Percentiles rank a stretch among this genome's conserved stretches.
These are phyloP conservation scores for Jamesozyma jinghongensis DNA, from an alignment of 805 yeast species.

Conservation along the genomic window DNA sequence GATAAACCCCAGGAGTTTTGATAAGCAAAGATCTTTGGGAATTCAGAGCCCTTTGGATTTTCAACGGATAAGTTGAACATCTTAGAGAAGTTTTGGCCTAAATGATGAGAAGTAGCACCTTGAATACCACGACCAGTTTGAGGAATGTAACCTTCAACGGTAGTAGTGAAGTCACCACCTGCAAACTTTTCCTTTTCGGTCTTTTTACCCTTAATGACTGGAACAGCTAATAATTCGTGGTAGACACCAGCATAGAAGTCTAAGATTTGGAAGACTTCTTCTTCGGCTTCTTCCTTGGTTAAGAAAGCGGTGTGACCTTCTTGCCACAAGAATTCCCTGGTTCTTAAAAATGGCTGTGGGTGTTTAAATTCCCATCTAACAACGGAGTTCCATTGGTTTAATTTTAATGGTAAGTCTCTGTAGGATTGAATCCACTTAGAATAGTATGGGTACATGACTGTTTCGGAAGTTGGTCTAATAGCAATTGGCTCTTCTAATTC, in stretches of 20 bases:
- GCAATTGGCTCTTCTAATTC: conserved; percentile 98
- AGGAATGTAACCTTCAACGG: conserved; percentile 94
- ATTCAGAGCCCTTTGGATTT: conserved; percentile 84
- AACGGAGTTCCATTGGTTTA: conserved; percentile 99
- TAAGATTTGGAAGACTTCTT: conserved; percentile 78
- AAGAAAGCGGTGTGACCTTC: conserved; percentile 99
- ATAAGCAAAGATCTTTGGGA: conserved; percentile 79
- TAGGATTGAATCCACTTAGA: conserved; percentile 98
- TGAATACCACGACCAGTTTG: conserved; percentile 99
- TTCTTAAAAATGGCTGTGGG: conserved; percentile 98
- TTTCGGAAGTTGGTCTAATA: conserved; percentile 97
- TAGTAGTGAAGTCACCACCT: conserved; percentile 93
- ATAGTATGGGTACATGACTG: conserved; percentile 99
- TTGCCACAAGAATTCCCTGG: conserved; percentile 99
- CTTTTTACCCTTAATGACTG: conserved; percentile 89
- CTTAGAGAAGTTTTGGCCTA: conserved; percentile 97
- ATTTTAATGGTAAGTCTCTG: conserved; percentile 91
- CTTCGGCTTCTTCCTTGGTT: conserved; percentile 68
- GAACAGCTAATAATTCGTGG: conserved; percentile 91
- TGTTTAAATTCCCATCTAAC: conserved; percentile 99
- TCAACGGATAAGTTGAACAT: conserved; percentile 96
- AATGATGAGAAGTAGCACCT: conserved; percentile 97
- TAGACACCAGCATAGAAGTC: conserved; percentile 79
- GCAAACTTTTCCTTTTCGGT: conserved; percentile 98
- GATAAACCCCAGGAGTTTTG: conserved; percentile 99